Evolutionary conservation across 495 filamentous ascomycete species (phyloP), one percentile per base, ranked within the genome.

Genomic region (Barbatosphaeria neglecta): DNA sequence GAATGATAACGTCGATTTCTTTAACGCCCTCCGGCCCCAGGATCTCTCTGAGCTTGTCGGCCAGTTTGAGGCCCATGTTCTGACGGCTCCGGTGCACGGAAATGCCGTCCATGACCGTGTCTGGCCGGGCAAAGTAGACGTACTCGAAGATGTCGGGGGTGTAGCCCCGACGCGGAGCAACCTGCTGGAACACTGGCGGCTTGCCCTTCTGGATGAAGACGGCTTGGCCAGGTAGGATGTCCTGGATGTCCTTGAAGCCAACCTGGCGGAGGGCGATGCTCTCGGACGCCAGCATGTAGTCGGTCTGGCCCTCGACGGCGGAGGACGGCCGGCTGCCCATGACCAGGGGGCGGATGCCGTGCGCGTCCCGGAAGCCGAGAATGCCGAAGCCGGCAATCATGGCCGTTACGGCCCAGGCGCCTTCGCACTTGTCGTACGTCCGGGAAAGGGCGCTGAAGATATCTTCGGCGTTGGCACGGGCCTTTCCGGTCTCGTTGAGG

Each of bases 201-300:
- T 76, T 68, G 25, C 87, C 88, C 64, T 94, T 95, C 53, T 86
- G 75, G 51, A 96, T 85, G 55, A 98, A 90, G 44, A 97, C 89
- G 18, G 93, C 93, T 66, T 96, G 79, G 31, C 92, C 92, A 4
- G 93, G 93, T 27, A 83, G 65, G 49, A 97, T 88, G 59, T 97
- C 89, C 31, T 72, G 64, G 53, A 95, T 85, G 59, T 88, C 74
- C 19, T 62, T 68, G 72, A 94, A 96, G 17, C 87, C 90, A 25
- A 93, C 78, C 56, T 95, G 89, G 45, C 82, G 76, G 37, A 98
- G 69, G 41, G 92, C 92, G 48, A 97, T 85, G 25, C 86, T 92
- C 65, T 98, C 92, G n/a, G 88, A 95, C 0, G 92, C 86, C 72
- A 98, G 81, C 86, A 97, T 93, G 68, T 96, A 98, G 66, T 97